These are phyloP conservation scores for Diaporthe helianthi DNA, from an alignment of 2,329 filamentous ascomycete species.

Conservation along the genomic window DNA sequence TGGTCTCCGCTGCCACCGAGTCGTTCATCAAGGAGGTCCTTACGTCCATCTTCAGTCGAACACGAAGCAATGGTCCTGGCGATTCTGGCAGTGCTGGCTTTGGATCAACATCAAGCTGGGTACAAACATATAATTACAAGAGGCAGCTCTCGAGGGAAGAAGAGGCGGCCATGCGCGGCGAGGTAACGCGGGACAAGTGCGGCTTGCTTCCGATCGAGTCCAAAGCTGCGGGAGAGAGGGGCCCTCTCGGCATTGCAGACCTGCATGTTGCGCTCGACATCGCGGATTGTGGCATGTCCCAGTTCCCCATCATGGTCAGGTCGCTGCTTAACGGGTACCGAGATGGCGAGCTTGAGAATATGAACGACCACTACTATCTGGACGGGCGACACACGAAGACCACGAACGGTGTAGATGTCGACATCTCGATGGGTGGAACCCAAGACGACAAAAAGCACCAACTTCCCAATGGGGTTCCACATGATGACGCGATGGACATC, in stretches of 20 bases:
- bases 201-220: slow-evolving; percentile 83
- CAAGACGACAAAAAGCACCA: slow-evolving; percentile 47
- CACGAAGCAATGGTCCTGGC: slow-evolving; percentile 69
- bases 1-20: slow-evolving; percentile 71
- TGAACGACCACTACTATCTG: slow-evolving; percentile 65
- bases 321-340: slow-evolving; percentile 74
- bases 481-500: slow-evolving; percentile 65
- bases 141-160: slow-evolving; percentile 80
- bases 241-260: slow-evolving; percentile 79
- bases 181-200: slow-evolving; percentile 75
- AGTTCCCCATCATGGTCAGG: slow-evolving; percentile 78
- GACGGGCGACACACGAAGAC: slow-evolving; percentile 45
- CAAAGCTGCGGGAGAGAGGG: slow-evolving; percentile 74
- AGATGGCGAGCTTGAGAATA: slow-evolving; percentile 77
- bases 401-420: slow-evolving; percentile 41
- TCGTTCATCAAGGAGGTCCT: slow-evolving; percentile 72
- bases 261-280: slow-evolving; percentile 78
- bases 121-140: slow-evolving; percentile 82
- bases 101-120: slow-evolving; percentile 71
- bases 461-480: slow-evolving; percentile 55
- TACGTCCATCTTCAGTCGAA: slow-evolving; percentile 68
- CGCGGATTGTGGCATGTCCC: slow-evolving; percentile 76
- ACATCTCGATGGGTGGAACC: slow-evolving; percentile 43
- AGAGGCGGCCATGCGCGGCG: slow-evolving; percentile 73
- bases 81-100: slow-evolving; percentile 67